A percentile compares a stretch with the other conserved stretches of the same genome.
These are phyloP conservation scores for Hypoxylon rickii DNA, from an alignment of 495 filamentous ascomycete genomes.

Conservation along the genomic window DNA sequence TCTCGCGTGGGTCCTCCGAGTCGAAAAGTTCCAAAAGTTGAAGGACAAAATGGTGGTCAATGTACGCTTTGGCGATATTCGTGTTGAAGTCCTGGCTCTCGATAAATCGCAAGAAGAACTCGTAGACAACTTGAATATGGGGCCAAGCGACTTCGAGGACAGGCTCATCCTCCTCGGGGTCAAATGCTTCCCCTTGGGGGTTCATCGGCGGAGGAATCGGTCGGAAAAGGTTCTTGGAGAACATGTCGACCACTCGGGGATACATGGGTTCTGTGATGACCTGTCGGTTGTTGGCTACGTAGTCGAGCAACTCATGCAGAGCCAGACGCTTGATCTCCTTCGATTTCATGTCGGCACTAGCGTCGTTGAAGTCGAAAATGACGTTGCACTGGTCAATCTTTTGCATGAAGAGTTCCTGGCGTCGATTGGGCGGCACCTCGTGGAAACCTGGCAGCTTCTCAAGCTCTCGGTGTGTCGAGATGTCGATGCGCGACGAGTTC, in stretches of 20 bases:
- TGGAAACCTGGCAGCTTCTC: conserved; percentile 99
- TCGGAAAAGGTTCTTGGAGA: conserved; percentile 96
- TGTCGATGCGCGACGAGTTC: conserved; percentile 96
- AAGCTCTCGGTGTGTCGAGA: conserved; percentile 93
- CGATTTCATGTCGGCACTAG: conserved; percentile 98
- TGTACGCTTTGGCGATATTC: conserved; percentile 98
- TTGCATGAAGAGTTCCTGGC: conserved; percentile 99
- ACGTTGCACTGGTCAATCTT: conserved; percentile 99
- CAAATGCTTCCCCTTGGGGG: conserved; percentile 96
- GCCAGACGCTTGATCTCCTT: conserved; percentile 99
- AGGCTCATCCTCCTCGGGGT: conserved; percentile 97
- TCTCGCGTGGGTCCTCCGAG: conserved; percentile 95
- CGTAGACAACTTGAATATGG: conserved; percentile 98
- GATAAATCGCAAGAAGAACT: conserved; percentile 98
- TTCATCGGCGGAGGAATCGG: conserved; percentile 97
- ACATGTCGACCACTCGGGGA: conserved; percentile 98
- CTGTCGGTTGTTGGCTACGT: conserved; percentile 96
- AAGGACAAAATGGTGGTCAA: conserved; percentile 96
- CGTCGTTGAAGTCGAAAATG: conserved; percentile 99
- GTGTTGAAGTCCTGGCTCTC: conserved; percentile 99
- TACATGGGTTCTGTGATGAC: conserved; percentile 99
- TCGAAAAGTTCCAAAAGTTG: conserved; percentile 98
- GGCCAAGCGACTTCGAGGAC: conserved; percentile 99
- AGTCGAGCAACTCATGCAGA: conserved; percentile 94
- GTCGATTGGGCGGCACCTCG: conserved; percentile 91